These are phyloP conservation scores for Scheffersomyces titani DNA, from an alignment of 1,139 yeast genomes.

Conservation along the genomic window DNA sequence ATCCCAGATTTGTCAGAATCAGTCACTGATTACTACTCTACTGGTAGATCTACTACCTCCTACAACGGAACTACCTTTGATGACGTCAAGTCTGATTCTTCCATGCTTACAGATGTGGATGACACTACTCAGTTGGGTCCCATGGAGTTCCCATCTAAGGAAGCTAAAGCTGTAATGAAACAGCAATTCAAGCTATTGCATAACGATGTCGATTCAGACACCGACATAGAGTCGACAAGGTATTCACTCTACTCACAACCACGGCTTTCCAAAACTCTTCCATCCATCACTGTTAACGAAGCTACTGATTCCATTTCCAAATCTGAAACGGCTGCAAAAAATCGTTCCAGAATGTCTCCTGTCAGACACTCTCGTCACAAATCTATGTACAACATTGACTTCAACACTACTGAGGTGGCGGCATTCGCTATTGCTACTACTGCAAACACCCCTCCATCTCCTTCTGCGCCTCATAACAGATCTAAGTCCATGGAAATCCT, in stretches of 20 bases:
- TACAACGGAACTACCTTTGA: constrained; percentile 33
- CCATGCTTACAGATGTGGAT: constrained; percentile 11
- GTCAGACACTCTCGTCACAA: constrained; percentile 39
- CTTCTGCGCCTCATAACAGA: constrained; percentile 8
- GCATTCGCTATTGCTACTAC: neutral
- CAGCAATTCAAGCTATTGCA: constrained; percentile 28
- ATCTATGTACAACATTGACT: constrained; percentile 42
- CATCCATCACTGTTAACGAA: neutral
- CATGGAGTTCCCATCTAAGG: constrained; percentile 35
- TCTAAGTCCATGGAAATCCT: constrained; percentile 13
- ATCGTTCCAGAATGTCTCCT: constrained; percentile 20
- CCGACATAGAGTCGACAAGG: constrained; percentile 25
- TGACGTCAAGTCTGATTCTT: constrained; percentile 24
- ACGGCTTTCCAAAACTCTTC: neutral
- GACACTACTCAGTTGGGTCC: constrained; percentile 26
- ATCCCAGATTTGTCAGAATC: constrained; percentile 40
- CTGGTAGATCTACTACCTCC: constrained; percentile 19
- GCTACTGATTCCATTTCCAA: neutral
- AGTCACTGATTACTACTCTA: constrained; percentile 20
- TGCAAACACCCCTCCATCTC: neutral
- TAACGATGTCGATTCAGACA: constrained; percentile 30
- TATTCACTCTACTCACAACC: constrained; percentile 12
- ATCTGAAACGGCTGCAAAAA: constrained; percentile 1
- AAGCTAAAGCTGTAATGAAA: constrained; percentile 29
- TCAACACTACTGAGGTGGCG: constrained; percentile 8